These are phyloP conservation scores for Aspergillus sp. DNA, from an alignment of 2,329 filamentous ascomycete species.

Conservation along the genomic window DNA sequence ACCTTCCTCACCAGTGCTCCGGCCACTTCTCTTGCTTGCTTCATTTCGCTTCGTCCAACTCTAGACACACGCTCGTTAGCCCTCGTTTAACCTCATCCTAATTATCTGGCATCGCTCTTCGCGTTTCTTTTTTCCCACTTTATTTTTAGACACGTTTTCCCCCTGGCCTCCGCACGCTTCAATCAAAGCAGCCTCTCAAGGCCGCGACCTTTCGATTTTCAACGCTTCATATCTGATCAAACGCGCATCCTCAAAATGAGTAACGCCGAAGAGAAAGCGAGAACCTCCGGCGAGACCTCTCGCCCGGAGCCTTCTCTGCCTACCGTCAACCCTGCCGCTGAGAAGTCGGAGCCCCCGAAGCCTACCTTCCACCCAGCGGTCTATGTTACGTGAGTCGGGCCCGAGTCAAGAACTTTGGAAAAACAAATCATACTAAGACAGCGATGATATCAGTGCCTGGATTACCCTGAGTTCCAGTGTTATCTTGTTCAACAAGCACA, in stretches of 20 bases:
- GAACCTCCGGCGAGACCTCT: conserved; percentile 71
- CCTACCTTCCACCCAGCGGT: conserved; percentile 73
- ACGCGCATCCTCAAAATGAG: conserved; percentile 52
- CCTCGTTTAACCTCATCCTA: conserved; percentile 16
- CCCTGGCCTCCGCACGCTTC: conserved; percentile 47
- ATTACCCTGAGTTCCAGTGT: conserved; percentile 89
- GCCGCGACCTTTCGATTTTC: conserved; percentile 50
- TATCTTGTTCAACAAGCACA: conserved; percentile 99
- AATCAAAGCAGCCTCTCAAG: conserved; percentile 42
- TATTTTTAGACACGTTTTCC: conserved; percentile 24
- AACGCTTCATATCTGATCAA: conserved; percentile 47
- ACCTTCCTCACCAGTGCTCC: conserved; percentile 4
- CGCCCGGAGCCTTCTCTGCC: conserved; percentile 61
- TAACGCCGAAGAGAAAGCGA: conserved; percentile 73
- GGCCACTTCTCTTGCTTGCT: conserved; percentile 23
- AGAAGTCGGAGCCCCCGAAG: conserved; percentile 69
- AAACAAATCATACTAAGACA: conserved; percentile 16
- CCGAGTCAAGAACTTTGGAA: neutral
- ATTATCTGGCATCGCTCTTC: conserved; percentile 10
- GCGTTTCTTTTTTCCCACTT: conserved; percentile 11
- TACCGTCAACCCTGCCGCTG: conserved; percentile 71
- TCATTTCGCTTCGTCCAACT: conserved; percentile 24
- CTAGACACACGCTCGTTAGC: conserved; percentile 29
- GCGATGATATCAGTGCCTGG: conserved; percentile 70
- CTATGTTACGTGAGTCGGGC: conserved; percentile 66